Evolutionary conservation across 305 asterid genomes (phyloP), one percentile per base, ranked within the genome.

Genomic region (Plantago rigida): DNA sequence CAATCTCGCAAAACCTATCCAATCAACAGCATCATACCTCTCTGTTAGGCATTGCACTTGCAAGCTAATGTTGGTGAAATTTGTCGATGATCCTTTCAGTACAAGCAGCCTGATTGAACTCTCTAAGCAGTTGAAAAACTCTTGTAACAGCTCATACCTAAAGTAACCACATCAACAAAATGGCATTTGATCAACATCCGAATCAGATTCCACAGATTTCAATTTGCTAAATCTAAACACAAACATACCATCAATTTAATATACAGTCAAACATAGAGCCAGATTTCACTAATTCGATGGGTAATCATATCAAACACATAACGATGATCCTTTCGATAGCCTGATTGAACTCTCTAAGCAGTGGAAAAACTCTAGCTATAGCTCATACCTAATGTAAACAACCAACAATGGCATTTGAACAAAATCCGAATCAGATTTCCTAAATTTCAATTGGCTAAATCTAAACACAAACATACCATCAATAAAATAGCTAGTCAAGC

Each of bases 131-230:
- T 73, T 73, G 73, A 88, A 92, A 79, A 92, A 86, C 54, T 74
- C 57, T 7, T 77, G 91, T 84, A 86, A 63, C 53, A 86, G 72
- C 55, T 84, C 91, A 51, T 83, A 92, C 77, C 97, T 92, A 77
- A 62, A 70, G 31, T 34, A 72, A 11, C 64, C 42, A 61, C 61
- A 79, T 42, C 8, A 61, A 60, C 12, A 48, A 67, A 48, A 67
- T 42, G 48, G 34, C 22, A 52, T 29, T 22, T 52, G 13, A n/a
- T 44, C 63, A 31, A 14, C 0, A 59, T 5, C 26, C 48, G 12
- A 26, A 24, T 53, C 13, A 36, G 2, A 48, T 29, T 7, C 29
- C 36, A 22, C 13, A 19, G 24, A 24, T 50, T 24, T 48, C 52
- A 48, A 14, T 48, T 48, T 13, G 29, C 3, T 2, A 11, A 15